Percentiles rank a stretch among this genome's conserved stretches.
Conservation (phyloP, 2,329 filamentous ascomycete genomes). For the Alternaria viburni region DNA sequence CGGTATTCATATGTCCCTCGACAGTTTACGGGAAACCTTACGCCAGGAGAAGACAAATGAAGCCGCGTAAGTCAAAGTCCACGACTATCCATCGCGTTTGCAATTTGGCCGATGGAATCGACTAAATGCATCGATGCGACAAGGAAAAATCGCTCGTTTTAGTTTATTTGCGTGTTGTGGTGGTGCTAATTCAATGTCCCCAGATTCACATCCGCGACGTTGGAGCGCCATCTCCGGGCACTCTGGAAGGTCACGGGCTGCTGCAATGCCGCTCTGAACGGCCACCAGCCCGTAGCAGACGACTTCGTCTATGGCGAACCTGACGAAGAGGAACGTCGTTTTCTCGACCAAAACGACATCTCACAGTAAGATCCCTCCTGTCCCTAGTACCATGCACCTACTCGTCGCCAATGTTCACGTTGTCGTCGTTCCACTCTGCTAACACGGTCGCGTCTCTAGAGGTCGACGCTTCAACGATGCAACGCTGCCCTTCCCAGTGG, state of each 20-base stretch:
- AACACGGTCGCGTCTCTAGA: conserved; percentile 49
- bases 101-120: conserved; percentile 13
- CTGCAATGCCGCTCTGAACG: conserved; percentile 60
- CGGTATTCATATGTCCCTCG: conserved; percentile 57
- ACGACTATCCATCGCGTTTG: conserved; percentile 19
- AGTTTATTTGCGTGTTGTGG: conserved; percentile 45
- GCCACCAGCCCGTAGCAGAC: conserved; percentile 61
- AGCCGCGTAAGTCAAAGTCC: conserved; percentile 50
- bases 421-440: conserved; percentile 38
- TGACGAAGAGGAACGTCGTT: conserved; percentile 59
- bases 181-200: conserved; percentile 59
- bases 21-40: conserved; percentile 51
- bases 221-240: conserved; percentile 83
- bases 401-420: conserved; percentile 13
- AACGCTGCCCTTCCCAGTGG: conserved; percentile 54
- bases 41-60: conserved; percentile 51
- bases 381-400: neutral
- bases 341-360: conserved; percentile 65
- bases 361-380: conserved; percentile 57
- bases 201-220: conserved; percentile 67
- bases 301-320: conserved; percentile 63
- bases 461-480: conserved; percentile 63
- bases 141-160: conserved; percentile 50
- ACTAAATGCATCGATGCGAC: conserved; percentile 43
- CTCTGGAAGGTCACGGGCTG: conserved; percentile 72